Conservation (phyloP, 345 rosid species). For the Ricinus communis region DNA sequence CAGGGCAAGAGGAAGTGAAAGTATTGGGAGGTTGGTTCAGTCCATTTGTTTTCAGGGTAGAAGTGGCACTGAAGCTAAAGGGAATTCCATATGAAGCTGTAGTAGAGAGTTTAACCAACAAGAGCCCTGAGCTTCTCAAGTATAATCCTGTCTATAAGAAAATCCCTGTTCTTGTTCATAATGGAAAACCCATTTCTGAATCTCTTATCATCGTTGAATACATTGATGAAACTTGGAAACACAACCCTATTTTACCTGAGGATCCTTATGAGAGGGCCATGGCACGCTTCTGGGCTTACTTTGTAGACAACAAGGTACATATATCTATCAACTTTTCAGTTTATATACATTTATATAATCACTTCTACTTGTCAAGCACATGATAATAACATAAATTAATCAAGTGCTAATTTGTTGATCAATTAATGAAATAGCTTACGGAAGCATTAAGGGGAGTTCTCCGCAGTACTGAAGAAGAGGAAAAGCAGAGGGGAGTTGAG, state of each 20-base stretch:
- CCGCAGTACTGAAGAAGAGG: conserved; percentile 3
- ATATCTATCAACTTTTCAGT: neutral
- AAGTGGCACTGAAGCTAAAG: conserved; percentile 29
- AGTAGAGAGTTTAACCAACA: conserved; percentile 23
- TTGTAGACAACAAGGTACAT: conserved; percentile 20
- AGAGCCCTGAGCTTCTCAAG: conserved; percentile 26
- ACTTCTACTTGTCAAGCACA: too few relatives aligned
- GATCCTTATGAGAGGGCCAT: conserved; percentile 15
- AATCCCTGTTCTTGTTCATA: conserved; percentile 30
- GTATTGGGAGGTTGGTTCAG: conserved; percentile 26
- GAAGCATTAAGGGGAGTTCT: neutral
- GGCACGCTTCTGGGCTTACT: conserved; percentile 20
- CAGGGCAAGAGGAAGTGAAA: conserved; percentile 29
- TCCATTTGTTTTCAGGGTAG: conserved; percentile 25
- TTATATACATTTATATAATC: neutral
- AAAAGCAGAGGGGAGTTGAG: conserved; percentile 1
- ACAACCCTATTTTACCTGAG: conserved; percentile 5
- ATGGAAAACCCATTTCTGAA: conserved; percentile 16
- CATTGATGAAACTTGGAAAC: conserved; percentile 23
- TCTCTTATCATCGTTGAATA: conserved; percentile 30
- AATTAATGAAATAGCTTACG: neutral
- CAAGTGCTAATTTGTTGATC: too few relatives aligned
- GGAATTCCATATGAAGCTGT: conserved; percentile 20
- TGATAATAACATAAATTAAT: too few relatives aligned
- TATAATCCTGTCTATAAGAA: conserved; percentile 26